These are phyloP conservation scores for Ilyonectria robusta DNA, from an alignment of 2,329 filamentous ascomycete species.

Conservation along the genomic window DNA sequence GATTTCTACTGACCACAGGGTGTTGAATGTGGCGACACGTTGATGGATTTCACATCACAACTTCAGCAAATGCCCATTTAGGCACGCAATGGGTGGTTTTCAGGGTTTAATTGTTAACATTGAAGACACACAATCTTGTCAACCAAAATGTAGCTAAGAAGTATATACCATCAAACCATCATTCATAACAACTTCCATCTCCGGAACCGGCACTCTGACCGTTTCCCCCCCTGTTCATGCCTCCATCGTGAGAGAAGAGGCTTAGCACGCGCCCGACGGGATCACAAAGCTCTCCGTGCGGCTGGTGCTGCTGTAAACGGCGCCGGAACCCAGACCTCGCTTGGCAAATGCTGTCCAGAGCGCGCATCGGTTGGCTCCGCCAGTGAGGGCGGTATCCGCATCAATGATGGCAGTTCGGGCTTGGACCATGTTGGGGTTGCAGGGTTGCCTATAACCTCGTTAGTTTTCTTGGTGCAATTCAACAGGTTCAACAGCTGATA, in stretches of 20 bases:
- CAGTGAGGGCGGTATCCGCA: constrained; percentile 66
- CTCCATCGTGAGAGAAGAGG: background rate
- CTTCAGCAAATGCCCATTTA: too few species aligned
- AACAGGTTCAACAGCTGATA: too few species aligned
- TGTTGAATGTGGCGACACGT: too few species aligned
- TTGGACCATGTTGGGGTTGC: constrained; percentile 67
- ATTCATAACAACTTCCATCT: background rate
- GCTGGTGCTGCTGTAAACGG: constrained; percentile 48
- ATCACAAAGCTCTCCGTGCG: constrained; percentile 52
- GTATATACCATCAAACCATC: background rate
- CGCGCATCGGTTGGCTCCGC: constrained; percentile 64
- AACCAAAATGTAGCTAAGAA: background rate
- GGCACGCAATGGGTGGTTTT: too few species aligned
- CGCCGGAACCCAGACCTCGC: constrained; percentile 64
- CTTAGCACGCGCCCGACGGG: constrained; percentile 44
- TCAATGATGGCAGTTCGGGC: constrained; percentile 70
- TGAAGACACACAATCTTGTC: background rate
- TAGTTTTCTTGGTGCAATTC: constrained; percentile 9
- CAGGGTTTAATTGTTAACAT: background rate
- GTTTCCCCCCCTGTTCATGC: background rate
- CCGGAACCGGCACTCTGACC: too few species aligned
- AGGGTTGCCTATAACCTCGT: constrained; percentile 60
- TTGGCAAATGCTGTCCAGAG: constrained; percentile 71
- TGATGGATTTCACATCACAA: too few species aligned
- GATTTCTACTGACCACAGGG: too few species aligned